Evolutionary conservation across 768 basidiomycete species (phyloP).

Genomic region (Panaeolus cyanescens): DNA sequence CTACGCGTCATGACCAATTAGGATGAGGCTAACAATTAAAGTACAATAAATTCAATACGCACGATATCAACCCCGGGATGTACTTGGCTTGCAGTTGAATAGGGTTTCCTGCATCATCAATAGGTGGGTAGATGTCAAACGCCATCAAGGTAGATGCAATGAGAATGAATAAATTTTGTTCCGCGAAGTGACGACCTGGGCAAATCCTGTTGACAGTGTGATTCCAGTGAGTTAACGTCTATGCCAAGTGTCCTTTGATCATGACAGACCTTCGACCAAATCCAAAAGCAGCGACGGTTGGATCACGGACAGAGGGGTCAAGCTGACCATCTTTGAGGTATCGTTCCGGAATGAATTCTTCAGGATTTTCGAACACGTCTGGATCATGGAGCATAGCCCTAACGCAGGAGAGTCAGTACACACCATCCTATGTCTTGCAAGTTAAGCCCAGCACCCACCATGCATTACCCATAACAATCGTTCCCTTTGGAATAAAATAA

Average conservation of each 20-base stretch:
- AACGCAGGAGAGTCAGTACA: too few species aligned
- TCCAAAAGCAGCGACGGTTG: slow-evolving; percentile 28
- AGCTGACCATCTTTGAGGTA: slow-evolving; percentile 30
- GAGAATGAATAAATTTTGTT: slow-evolving; percentile 22
- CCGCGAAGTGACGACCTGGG: slow-evolving; percentile 25
- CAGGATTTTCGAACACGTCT: slow-evolving; percentile 37
- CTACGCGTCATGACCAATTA: slow-evolving; percentile 11
- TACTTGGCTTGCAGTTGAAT: slow-evolving; percentile 12
- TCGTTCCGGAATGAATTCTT: slow-evolving; percentile 41
- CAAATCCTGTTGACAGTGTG: slow-evolving; percentile 15
- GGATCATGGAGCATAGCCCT: slow-evolving; percentile 22
- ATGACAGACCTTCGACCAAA: slow-evolving; percentile 34
- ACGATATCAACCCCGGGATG: slow-evolving; percentile 4
- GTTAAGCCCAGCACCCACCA: background rate
- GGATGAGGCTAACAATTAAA: background rate
- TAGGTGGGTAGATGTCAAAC: slow-evolving; percentile 22
- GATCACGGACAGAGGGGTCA: slow-evolving; percentile 23
- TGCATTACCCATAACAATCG: background rate
- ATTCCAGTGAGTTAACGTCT: background rate
- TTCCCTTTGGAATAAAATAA: slow-evolving; percentile 2
- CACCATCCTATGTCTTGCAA: background rate
- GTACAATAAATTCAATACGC: background rate
- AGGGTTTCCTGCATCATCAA: slow-evolving; percentile 28
- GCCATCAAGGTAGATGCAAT: slow-evolving; percentile 19
- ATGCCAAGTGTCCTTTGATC: background rate